Base-by-base conservation (phyloP, 176 grass and related monocot species). In the Ensete ventricosum region DNA sequence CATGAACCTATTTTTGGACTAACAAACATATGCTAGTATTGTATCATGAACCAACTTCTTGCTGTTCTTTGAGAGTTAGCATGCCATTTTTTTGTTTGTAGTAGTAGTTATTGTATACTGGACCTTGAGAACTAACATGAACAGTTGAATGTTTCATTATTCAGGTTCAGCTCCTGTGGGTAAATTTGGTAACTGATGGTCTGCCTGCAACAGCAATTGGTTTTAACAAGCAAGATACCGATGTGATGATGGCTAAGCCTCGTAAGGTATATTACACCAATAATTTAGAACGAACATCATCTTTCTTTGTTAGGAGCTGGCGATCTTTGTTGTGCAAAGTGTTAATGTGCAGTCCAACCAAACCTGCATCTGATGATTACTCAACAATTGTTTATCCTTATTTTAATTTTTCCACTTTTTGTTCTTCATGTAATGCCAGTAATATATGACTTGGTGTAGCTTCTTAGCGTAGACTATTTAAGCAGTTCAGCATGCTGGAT, bases 171-270 rank as follows among this genome's bases (percentile, higher is more conserved):
- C 82, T 99, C 72, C 85, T 99, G 25, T 99, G 95, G 95, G 95
- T 99, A 73, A 99, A 99, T 81, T 84, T 99, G 62, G 95, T 99
- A 81, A 99, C 95, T 53, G 95, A 99, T 53, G 95, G 95, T 19
- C 87, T 99, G 76, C 95, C 95, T 63, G 95, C 95, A 83, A 99
- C 90, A 55, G 95, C 95, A 53, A 99, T 99, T 82, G 95, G 95
- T 81, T 99, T 99, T 76, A 99, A 99, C 58, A 94, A 99, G 81
- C 86, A 86, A 84, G 95, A 99, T 85, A 73, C 82, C 9, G 87
- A 99, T 81, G 92, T 99, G 81, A 99, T 99, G 95, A 74, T 81
- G 59, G 82, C 82, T 59, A 93, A 87, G 26, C 95, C 95, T 74
- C 90, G 95, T 69, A 99, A 99, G 86, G 95, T 99, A 87, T 58